phyloP scores from a whole-genome alignment of 2,329 filamentous ascomycete species.

The Pseudogymnoascus sp. region DNA sequence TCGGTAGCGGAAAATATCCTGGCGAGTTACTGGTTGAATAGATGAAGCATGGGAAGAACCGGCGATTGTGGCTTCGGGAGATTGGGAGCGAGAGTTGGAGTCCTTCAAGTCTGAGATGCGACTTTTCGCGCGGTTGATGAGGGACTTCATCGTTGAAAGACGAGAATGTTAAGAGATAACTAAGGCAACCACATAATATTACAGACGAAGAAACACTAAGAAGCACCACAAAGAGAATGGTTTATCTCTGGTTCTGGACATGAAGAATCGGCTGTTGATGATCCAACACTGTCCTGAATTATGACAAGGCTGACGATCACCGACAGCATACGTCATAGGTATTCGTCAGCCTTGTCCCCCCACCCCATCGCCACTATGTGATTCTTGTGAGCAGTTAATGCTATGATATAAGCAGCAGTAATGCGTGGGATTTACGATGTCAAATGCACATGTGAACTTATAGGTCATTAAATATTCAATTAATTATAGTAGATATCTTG shows the following conservation, averaged over 20 bases:
- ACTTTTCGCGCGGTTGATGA: slow-evolving; percentile 31
- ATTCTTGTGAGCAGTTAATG: not conserved
- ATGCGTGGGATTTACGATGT: not conserved
- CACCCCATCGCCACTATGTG: not conserved
- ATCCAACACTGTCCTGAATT: not conserved
- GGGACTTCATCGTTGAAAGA: slow-evolving; percentile 27
- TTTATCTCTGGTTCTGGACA: not conserved
- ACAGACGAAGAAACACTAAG: not conserved
- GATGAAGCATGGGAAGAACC: slow-evolving; percentile 17
- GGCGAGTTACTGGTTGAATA: slow-evolving; percentile 28
- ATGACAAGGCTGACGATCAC: not conserved
- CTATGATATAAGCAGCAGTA: not conserved
- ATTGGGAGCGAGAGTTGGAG: slow-evolving; percentile 10
- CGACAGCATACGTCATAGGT: not conserved
- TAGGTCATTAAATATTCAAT: not conserved
- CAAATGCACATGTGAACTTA: not conserved
- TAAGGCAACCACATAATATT: not conserved
- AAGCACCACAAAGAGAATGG: not conserved
- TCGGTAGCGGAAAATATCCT: slow-evolving; percentile 42
- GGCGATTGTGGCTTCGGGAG: not conserved
- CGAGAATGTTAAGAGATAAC: not conserved
- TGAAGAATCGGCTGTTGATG: not conserved
- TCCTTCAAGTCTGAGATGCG: slow-evolving; percentile 21
- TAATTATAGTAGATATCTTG: slow-evolving; percentile 3
- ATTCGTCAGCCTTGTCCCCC: not conserved